Evolutionary conservation across 2,329 filamentous ascomycete species (phyloP).

Genomic region (Xylariaceae sp.): DNA sequence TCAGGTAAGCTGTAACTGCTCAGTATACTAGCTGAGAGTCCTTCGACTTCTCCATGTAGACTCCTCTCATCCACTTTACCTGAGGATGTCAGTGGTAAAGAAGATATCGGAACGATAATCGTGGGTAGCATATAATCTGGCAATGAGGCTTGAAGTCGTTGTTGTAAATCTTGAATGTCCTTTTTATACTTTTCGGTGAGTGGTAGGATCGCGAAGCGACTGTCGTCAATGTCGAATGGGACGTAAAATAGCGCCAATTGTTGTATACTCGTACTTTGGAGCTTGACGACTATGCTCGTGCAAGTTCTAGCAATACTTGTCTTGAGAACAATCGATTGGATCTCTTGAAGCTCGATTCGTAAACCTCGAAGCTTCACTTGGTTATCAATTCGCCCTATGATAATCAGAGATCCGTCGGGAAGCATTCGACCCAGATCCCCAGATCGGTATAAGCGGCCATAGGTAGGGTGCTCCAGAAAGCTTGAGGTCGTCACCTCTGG

Average conservation of each 20-base stretch:
- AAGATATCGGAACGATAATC: constrained; percentile 66
- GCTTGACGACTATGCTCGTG: constrained; percentile 57
- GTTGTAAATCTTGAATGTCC: constrained; percentile 49
- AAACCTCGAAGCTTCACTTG: constrained; percentile 82
- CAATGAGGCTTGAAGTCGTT: constrained; percentile 53
- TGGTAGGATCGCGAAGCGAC: constrained; percentile 37
- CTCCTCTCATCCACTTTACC: constrained; percentile 67
- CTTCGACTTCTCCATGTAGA: constrained; percentile 48
- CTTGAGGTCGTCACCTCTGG: constrained; percentile 60
- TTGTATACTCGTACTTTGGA: constrained; percentile 38
- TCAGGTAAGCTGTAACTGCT: constrained; percentile 27
- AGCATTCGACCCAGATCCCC: constrained; percentile 82
- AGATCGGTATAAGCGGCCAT: constrained; percentile 75
- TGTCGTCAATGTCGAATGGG: constrained; percentile 29
- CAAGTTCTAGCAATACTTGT: constrained; percentile 57
- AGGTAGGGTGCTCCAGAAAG: constrained; percentile 65
- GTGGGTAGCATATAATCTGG: constrained; percentile 79
- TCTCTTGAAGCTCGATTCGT: constrained; percentile 74
- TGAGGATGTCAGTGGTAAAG: constrained; percentile 68
- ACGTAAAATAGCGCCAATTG: constrained; percentile 71
- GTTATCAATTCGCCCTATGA: constrained; percentile 71
- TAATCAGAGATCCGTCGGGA: constrained; percentile 70
- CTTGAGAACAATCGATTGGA: constrained; percentile 61
- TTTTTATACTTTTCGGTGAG: constrained; percentile 30
- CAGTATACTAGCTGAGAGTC: constrained; percentile 47